Evolutionary conservation across 306 rosid genomes (phyloP), one percentile per base, ranked within the genome.

Genomic region (Rosa rugosa): DNA sequence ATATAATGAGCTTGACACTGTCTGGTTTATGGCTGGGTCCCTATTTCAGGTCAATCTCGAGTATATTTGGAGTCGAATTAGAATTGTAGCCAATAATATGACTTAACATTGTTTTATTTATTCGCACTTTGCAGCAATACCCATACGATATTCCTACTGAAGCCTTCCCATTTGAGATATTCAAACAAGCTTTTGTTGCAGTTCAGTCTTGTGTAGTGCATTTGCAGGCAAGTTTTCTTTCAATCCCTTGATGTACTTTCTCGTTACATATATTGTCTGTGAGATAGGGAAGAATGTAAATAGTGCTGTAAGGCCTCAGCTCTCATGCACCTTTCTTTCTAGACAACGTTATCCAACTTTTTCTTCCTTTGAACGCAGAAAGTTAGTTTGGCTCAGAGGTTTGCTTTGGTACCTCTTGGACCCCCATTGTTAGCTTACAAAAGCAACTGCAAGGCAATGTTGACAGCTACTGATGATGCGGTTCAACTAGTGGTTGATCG

Each of bases 11-110:
- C 99, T 95, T 69, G 99, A 93, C 88, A 93, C 98, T 1, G 97
- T 95, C 74, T 95, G 99, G 99, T 95, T 95, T 88, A 95, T 95
- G 99, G 97, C 99, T 46, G 99, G 98, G 77, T 95, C 99, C 62
- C 92, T 95, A 65, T 95, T 95, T 89, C 96, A 91, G 99, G 99
- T 92, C 71, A 77, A 49, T 36, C 60, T 73, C 60, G 6, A 60
- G 12, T 67, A 17, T 20, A 17, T 75, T 80, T 76, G 71, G 60
- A 66, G n/a, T 20, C 31, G 41, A 47, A 66, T 40, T 73, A 31
- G 47, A 72, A 57, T 57, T 71, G 6, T 54, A 44, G 14, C 22
- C 50, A n/a, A 64, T 46, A 17, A 18, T 72, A 44, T 63, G 86
- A 57, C 45, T 50, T 60, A 10, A 64, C 59, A 73, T 67, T 74